These are phyloP conservation scores for Patellifolia procumbens DNA, from an alignment of 179 eudicot genomes.

Conservation along the genomic window DNA sequence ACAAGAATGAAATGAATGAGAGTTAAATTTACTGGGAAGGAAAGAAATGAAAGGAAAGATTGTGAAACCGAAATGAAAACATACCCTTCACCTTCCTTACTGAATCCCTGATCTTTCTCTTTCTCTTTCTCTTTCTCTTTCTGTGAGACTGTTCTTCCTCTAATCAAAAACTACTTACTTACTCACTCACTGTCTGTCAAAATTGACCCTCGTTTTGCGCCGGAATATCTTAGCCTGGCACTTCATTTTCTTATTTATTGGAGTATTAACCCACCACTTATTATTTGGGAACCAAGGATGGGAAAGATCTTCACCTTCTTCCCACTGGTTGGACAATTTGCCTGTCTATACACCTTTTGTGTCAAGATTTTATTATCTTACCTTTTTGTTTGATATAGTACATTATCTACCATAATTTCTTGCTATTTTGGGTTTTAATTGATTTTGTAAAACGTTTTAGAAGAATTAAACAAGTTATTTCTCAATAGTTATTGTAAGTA, in stretches of 20 bases:
- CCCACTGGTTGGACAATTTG: too few relatives aligned
- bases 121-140: background rate
- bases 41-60: slow-evolving; percentile 33
- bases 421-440: too few relatives aligned
- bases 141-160: background rate
- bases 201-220: slow-evolving; percentile 30
- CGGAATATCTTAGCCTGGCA: slow-evolving; percentile 25
- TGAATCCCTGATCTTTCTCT: background rate
- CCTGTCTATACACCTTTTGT: too few relatives aligned
- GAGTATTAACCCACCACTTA: background rate
- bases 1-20: background rate
- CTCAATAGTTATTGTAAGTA: too few relatives aligned
- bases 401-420: too few relatives aligned
- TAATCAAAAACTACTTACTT: too few relatives aligned
- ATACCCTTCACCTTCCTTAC: slow-evolving; percentile 37
- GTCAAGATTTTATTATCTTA: background rate
- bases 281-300: background rate
- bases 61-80: slow-evolving; percentile 42
- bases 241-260: background rate
- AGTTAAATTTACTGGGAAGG: slow-evolving; percentile 20
- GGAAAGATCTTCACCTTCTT: too few relatives aligned
- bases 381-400: too few relatives aligned
- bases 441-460: too few relatives aligned
- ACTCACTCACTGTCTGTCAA: slow-evolving; percentile 8
- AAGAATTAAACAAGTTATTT: too few relatives aligned